Base-by-base conservation (phyloP, 371 early-diverging fungal genomes). In the Fennellomyces sp. region DNA sequence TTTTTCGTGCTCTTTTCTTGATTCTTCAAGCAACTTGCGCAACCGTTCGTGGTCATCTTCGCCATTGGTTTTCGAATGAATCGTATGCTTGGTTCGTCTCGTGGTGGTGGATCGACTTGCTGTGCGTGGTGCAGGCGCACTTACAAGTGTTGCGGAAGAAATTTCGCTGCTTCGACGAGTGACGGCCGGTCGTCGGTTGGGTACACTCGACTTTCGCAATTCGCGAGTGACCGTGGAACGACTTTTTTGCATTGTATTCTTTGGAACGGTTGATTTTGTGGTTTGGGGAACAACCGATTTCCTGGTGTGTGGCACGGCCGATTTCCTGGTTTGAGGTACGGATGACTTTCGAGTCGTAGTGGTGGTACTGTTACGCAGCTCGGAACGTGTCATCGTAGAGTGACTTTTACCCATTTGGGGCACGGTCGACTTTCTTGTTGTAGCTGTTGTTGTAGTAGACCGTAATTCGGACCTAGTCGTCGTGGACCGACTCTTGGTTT, bases 1-100 rank as follows among this genome's bases (percentile, higher is more conserved):
- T 19, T 39, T 61, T 21, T 56, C 62, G 21, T 69, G 56, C 26
- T 74, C 75, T 53, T 31, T 38, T 10, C 69, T 41, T 2, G 68
- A 62, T 39, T 68, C 61, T 8, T 70, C 65, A 3, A 69, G 52
- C 17, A 70, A 31, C 6, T 51, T 57, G 17, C 61, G 41, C 19
- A 66, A 51, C 1, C 65, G 68, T 27, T 63, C 49, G 5, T 65
- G 35, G 26, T 68, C 68, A 2, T 57, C 49, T 23, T 57, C 58
- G 35, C 2, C 62, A 65, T 26, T 62, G 50, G 11, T 67, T 36
- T 38, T 66, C 66, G 0, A 54, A 50, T 30, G 50, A 26, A 31
- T 66, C 66, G 0, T 59, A 50, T 30, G 50, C 36, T 27, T 25
- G 6, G 26, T 38, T 27, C 38, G 2, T 6, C 17, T 29, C 36